A percentile compares a stretch with the other conserved stretches of the same genome.
Conservation (phyloP, 352 stramenopile species). For the Discostella stelligera region DNA sequence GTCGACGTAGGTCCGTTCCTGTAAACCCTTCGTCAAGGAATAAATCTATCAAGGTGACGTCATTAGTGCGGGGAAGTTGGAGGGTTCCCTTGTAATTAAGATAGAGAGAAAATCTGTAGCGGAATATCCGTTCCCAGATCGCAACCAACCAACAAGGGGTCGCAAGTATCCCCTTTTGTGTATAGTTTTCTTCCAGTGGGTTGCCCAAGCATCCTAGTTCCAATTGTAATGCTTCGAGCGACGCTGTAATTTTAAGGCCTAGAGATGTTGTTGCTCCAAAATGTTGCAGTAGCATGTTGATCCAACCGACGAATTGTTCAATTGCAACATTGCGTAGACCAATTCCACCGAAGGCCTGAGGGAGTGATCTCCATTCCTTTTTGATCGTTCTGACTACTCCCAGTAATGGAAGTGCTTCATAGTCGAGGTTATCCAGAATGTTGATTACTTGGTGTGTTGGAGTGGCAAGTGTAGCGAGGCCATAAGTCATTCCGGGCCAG, state of each 20-base stretch:
- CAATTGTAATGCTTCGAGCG: slow-evolving; percentile 10
- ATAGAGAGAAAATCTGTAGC: background rate
- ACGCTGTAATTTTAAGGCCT: background rate
- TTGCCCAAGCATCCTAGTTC: slow-evolving; percentile 4
- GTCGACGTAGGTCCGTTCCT: background rate
- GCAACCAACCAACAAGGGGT: background rate
- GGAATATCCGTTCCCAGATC: background rate
- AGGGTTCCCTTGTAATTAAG: background rate
- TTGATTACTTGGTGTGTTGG: background rate
- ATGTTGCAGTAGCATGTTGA: slow-evolving; percentile 20
- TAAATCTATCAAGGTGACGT: background rate
- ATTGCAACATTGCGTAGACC: slow-evolving; percentile 11
- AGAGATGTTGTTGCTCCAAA: slow-evolving; percentile 8
- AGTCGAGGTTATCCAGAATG: background rate
- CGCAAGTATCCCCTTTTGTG: background rate
- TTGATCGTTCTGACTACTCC: background rate
- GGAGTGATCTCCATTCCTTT: slow-evolving; percentile 14
- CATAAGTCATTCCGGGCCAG: slow-evolving; percentile 24
- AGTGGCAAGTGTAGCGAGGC: slow-evolving; percentile 11
- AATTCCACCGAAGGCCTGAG: slow-evolving; percentile 18
- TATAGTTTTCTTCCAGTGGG: background rate
- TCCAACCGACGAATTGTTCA: slow-evolving; percentile 9
- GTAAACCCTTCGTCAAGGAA: background rate
- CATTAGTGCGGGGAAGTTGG: background rate
- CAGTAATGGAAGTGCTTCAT: slow-evolving; percentile 16